Evolutionary conservation across 345 rosid genomes (phyloP).

Genomic region (Eucalyptus sp.): DNA sequence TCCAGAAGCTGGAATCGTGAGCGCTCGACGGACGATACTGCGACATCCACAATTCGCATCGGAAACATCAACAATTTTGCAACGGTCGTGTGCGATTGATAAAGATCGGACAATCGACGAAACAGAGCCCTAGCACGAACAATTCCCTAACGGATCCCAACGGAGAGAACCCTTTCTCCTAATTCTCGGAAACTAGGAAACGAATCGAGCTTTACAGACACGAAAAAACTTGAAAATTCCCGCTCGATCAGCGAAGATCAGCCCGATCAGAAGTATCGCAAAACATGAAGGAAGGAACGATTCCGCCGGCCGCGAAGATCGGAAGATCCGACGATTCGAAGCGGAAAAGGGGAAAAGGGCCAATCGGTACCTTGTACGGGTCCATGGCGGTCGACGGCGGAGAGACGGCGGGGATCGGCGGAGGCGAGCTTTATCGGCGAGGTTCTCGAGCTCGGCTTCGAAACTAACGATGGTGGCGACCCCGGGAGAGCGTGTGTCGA

Average conservation of each 20-base stretch:
- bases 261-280: background rate
- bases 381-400: slow-evolving; percentile 13
- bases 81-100: background rate
- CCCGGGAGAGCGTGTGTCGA: background rate
- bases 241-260: background rate
- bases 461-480: background rate
- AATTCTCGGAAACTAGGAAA: background rate
- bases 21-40: slow-evolving; percentile 71
- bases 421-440: background rate
- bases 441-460: background rate
- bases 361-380: slow-evolving; percentile 16
- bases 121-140: background rate
- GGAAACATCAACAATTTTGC: background rate
- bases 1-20: slow-evolving; percentile 46
- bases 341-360: background rate
- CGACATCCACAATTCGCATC: background rate
- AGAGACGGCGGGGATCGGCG: background rate
- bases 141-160: background rate
- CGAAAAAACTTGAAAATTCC: background rate
- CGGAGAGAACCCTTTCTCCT: background rate
- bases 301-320: background rate
- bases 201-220: background rate
- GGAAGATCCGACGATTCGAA: background rate
- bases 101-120: background rate
- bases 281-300: background rate